Evolutionary conservation across 495 filamentous ascomycete genomes (phyloP), one percentile per base, ranked within the genome.

Genomic region (Rhypophila decipiens): DNA sequence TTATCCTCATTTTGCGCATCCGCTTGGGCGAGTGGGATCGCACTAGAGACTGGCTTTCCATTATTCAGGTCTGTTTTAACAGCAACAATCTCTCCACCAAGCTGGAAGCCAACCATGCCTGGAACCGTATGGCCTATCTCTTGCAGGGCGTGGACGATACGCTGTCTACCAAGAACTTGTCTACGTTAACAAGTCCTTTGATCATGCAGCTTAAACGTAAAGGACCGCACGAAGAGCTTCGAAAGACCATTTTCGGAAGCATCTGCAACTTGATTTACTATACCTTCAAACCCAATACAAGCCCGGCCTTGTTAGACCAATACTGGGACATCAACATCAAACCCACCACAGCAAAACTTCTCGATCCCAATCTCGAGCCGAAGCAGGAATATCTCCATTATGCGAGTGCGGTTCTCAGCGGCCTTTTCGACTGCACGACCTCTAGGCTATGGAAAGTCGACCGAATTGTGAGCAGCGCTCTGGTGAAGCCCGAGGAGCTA

Each of bases 211-310:
- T 96, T 31, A 79, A 79, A 40, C 79, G 79, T 11, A 84, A 76
- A 52, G 75, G 73, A 21, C 69, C 63, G 3, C 76, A 76, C 69
- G 74, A 79, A 21, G 71, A 79, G 18, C 63, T 78, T 5, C 76
- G 77, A 10, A 77, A 79, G 40, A 67, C 80, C 1, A 79, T 85
- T 13, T 55, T 89, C 27, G 74, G 76, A 2, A 86, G 84, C 31
- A 81, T 91, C 46, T 85, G 83, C 56, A 86, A 84, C 41, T 70
- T 97, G 0, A 74, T 95, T 1, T 96, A 96, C 64, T 96, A 96
- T 58, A 71, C 84, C 1, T 83, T 97, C 49, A 81, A 82, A 19
- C 89, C 91, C 4, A 80, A 73, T 13, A 72, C 80, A 5, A 65
- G 73, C 15, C 58, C 68, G 13, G 65, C 72, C 13, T 80, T 87